phyloP scores from a whole-genome alignment of 768 basidiomycete genomes.

The Phylloporus sp. region DNA sequence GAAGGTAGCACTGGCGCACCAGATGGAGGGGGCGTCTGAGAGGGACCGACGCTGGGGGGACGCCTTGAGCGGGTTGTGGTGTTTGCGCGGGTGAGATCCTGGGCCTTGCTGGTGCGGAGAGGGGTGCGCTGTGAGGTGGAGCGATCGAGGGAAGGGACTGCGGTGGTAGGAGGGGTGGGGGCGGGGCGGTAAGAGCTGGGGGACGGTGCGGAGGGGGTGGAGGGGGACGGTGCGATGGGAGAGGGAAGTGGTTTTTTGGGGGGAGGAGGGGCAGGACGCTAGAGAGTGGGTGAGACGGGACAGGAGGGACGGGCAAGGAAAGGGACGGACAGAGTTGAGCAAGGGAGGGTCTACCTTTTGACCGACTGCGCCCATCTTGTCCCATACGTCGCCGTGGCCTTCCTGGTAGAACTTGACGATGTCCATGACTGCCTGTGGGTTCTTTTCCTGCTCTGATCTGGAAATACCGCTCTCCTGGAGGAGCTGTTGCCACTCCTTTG shows the following conservation, averaged over 20 bases:
- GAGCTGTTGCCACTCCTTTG: constrained; percentile 98
- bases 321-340: constrained; percentile 19
- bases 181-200: constrained; percentile 64
- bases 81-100: constrained; percentile 55
- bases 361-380: constrained; percentile 65
- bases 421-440: constrained; percentile 96
- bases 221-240: constrained; percentile 24
- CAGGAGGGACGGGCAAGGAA: constrained; percentile 1
- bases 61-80: constrained; percentile 65
- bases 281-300: no score
- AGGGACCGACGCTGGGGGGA: constrained; percentile 38
- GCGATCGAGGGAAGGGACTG: constrained; percentile 72
- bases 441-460: constrained; percentile 90
- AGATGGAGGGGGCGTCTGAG: constrained; percentile 25
- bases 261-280: constrained; percentile 39
- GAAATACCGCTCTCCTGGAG: constrained; percentile 95
- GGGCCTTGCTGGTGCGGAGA: constrained; percentile 41
- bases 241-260: constrained; percentile 36
- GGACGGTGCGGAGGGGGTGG: constrained; percentile 30
- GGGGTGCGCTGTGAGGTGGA: constrained; percentile 83
- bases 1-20: constrained; percentile 34
- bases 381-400: constrained; percentile 75
- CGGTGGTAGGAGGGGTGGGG: constrained; percentile 63
- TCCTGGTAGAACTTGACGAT: constrained; percentile 99
- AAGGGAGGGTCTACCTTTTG: constrained; percentile 32